A percentile compares a stretch with the other conserved stretches of the same genome.
Conservation (phyloP, 2,329 filamentous ascomycete genomes). For the Lachnellula occidentalis region DNA sequence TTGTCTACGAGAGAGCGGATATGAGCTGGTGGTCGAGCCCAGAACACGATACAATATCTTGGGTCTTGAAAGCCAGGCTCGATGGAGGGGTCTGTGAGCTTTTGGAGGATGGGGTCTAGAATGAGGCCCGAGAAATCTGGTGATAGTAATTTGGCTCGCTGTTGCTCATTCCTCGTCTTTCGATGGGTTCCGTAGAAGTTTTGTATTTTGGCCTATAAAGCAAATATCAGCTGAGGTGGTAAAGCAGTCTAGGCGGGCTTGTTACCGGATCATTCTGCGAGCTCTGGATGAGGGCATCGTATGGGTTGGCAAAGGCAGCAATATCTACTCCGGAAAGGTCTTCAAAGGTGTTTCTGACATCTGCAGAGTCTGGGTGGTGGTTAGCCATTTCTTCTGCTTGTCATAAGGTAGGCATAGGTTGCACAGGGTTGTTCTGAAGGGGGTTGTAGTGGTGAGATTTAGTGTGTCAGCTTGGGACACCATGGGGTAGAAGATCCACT, state of each 20-base stretch:
- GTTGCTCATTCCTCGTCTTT: constrained; percentile 67
- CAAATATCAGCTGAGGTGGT: neutral
- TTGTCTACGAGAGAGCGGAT: constrained; percentile 61
- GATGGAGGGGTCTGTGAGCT: constrained; percentile 57
- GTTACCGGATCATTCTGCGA: constrained; percentile 29
- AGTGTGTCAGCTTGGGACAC: no score
- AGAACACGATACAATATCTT: constrained; percentile 79
- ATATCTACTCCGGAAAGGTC: constrained; percentile 31
- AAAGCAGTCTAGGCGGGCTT: neutral
- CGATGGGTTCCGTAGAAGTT: constrained; percentile 65
- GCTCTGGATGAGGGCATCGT: constrained; percentile 32
- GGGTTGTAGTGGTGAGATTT: no score
- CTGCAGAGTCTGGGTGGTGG: constrained; percentile 17
- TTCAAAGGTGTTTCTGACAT: constrained; percentile 30
- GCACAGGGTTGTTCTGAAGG: no score
- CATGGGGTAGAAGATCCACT: no score
- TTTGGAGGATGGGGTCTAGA: constrained; percentile 70
- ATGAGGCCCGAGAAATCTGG: constrained; percentile 63
- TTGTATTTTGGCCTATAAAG: constrained; percentile 26
- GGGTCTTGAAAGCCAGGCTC: constrained; percentile 68
- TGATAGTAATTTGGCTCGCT: constrained; percentile 67
- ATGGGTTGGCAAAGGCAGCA: constrained; percentile 26
- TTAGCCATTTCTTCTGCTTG: constrained; percentile 13
- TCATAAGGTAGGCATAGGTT: no score
- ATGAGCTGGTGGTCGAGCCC: constrained; percentile 74